Percentiles rank a stretch among this genome's conserved stretches.
phyloP scores from a whole-genome alignment of 164 flowering plant species.

The Hamamelis virginiana region DNA sequence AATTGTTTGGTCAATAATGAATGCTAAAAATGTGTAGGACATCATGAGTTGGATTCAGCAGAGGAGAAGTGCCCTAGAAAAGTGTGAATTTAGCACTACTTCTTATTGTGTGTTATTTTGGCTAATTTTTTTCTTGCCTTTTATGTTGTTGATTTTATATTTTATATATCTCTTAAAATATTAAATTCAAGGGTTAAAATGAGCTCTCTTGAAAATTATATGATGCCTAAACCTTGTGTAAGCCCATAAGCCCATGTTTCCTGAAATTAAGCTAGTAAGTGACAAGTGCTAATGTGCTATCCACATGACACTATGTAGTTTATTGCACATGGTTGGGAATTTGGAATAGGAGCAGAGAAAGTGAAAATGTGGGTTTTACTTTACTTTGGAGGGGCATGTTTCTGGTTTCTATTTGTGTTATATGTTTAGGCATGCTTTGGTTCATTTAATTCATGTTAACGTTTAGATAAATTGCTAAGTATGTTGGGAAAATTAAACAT shows the following conservation, averaged over 20 bases:
- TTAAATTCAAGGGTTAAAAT: background rate
- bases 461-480: too few relatives aligned
- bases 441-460: too few relatives aligned
- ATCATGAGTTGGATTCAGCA: conserved; percentile 72
- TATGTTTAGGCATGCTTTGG: too few relatives aligned
- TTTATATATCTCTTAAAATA: background rate
- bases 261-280: too few relatives aligned
- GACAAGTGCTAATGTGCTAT: too few relatives aligned
- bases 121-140: background rate
- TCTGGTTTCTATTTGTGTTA: too few relatives aligned
- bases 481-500: too few relatives aligned
- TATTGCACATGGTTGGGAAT: too few relatives aligned
- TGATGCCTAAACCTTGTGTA: background rate
- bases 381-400: too few relatives aligned
- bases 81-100: conserved; percentile 71
- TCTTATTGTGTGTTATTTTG: conserved; percentile 54
- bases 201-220: background rate
- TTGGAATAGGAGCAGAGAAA: too few relatives aligned
- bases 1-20: background rate
- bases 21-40: conserved; percentile 41
- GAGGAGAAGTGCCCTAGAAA: conserved; percentile 51
- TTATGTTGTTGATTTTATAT: background rate
- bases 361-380: too few relatives aligned
- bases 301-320: too few relatives aligned
- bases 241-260: background rate